phyloP scores from a whole-genome alignment of 495 filamentous ascomycete genomes.

The Penicillium coffeae region DNA sequence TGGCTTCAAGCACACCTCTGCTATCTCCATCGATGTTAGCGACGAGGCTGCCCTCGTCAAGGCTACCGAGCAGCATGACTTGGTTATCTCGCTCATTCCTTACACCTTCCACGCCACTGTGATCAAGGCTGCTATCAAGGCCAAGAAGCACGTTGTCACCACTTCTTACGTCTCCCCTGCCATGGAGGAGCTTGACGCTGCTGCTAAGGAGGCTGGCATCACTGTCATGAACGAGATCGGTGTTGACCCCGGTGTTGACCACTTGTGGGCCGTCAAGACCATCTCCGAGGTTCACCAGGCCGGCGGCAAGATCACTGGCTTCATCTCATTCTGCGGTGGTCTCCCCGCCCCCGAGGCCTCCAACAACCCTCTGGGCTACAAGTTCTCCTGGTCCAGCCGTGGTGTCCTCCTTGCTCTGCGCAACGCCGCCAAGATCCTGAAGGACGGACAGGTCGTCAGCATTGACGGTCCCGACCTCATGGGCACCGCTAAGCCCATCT shows the following conservation, averaged over 20 bases:
- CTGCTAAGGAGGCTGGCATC: conserved; percentile 87
- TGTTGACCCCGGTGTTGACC: conserved; percentile 42
- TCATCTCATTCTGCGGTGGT: conserved; percentile 88
- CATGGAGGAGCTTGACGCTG: conserved; percentile 82
- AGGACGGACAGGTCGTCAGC: conserved; percentile 68
- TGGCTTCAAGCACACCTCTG: conserved; percentile 64
- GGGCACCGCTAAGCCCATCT: conserved; percentile 84
- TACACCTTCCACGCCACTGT: conserved; percentile 89
- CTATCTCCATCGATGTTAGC: conserved; percentile 80
- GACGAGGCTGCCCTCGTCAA: conserved; percentile 71
- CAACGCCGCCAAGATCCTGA: conserved; percentile 81
- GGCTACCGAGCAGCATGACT: conserved; percentile 64
- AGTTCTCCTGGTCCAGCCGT: conserved; percentile 82
- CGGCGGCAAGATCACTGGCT: conserved; percentile 81
- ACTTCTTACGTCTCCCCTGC: conserved; percentile 92
- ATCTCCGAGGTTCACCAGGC: conserved; percentile 74
- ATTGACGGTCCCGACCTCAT: conserved; percentile 68
- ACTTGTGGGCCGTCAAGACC: conserved; percentile 72
- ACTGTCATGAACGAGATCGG: conserved; percentile 99
- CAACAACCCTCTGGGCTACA: conserved; percentile 92
- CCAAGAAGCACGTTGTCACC: conserved; percentile 94
- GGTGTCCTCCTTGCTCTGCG: conserved; percentile 83
- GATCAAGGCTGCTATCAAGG: conserved; percentile 89
- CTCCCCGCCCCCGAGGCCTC: conserved; percentile 78
- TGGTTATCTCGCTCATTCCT: conserved; percentile 82